Base-by-base conservation (phyloP, 495 filamentous ascomycete species). In the Neurospora sp. region DNA sequence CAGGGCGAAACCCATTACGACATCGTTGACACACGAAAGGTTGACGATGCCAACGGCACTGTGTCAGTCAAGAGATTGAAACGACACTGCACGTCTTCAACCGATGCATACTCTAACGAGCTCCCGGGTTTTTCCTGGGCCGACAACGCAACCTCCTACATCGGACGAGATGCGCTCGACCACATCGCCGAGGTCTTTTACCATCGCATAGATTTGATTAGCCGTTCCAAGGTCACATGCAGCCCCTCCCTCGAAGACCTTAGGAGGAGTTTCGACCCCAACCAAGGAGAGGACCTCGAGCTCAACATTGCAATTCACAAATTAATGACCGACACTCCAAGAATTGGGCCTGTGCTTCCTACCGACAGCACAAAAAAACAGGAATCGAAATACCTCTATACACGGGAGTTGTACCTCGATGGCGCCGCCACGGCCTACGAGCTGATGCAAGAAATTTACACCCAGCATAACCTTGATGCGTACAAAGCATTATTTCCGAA, bases 51-150 rank as follows among this genome's bases (percentile, higher is more conserved):
- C 22, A 72, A 38, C 68, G 69, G 68, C 53, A 39, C 39, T n/a
- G 69, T 80, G 35, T 53, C 75, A 22, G 77, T 78, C 71, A 80
- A 80, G 70, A 71, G 79, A 22, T 39, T 80, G 47, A 80, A 80
- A 72, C 77, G 77, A 4, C 74, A 77, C 9, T 65, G 70, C 35
- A 12, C 69, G 42, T 59, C 71, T 31, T 37, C 71, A 12, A 37
- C 18, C 3, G 47, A 72, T 18, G 68, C 40, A 27, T 39, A 61
- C 27, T 37, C 73, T 7, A 44, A 71, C 71, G 44, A 70, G 16
- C 59, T 74, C 37, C 71, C 74, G 12, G 39, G 68, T 7, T 39
- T 75, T 47, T 47, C 40, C 3, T 77, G 76, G 78, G 39, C 74
- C 9, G 39, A 69, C 10, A 61, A 73, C 44, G 70, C 73, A 12